phyloP scores from a whole-genome alignment of 1,139 yeast species.

The Protomyces macrosporus region DNA sequence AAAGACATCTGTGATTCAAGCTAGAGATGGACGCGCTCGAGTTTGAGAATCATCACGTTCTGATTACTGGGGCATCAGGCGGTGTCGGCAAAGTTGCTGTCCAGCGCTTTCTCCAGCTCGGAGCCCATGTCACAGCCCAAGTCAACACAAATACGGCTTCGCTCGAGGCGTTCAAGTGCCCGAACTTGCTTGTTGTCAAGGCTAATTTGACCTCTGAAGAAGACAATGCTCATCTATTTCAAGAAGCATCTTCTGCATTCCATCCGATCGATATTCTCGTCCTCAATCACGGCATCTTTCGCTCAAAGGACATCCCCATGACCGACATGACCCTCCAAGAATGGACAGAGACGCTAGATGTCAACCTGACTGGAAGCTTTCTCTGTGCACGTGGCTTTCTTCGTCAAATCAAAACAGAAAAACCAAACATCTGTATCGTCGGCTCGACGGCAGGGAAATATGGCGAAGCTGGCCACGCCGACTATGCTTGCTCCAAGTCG shows the following conservation, averaged over 20 bases:
- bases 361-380: conserved; percentile 22
- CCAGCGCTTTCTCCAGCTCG: conserved; percentile 4
- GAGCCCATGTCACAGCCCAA: conserved; percentile 18
- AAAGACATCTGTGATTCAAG: too few species aligned
- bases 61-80: conserved; percentile 21
- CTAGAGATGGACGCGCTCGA: not conserved
- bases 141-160: conserved; percentile 14
- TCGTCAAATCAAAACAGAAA: not conserved
- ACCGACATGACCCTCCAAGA: conserved; percentile 9
- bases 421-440: conserved; percentile 16
- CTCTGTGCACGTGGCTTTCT: conserved; percentile 19
- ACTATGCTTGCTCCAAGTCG: conserved; percentile 19
- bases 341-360: conserved; percentile 14
- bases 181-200: conserved; percentile 3
- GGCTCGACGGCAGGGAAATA: conserved; percentile 23
- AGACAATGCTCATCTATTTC: conserved; percentile 3
- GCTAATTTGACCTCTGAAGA: conserved; percentile 10
- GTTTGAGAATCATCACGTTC: conserved; percentile 3
- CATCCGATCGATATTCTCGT: conserved; percentile 6
- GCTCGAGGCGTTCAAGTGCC: conserved; percentile 4
- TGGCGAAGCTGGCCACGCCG: conserved; percentile 20
- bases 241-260: not conserved
- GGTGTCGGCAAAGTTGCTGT: conserved; percentile 16
- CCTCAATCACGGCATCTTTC: conserved; percentile 18
- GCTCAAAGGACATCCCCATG: not conserved